phyloP scores from a whole-genome alignment of 1,284 basidiomycete species.

The Melampsora americana region DNA sequence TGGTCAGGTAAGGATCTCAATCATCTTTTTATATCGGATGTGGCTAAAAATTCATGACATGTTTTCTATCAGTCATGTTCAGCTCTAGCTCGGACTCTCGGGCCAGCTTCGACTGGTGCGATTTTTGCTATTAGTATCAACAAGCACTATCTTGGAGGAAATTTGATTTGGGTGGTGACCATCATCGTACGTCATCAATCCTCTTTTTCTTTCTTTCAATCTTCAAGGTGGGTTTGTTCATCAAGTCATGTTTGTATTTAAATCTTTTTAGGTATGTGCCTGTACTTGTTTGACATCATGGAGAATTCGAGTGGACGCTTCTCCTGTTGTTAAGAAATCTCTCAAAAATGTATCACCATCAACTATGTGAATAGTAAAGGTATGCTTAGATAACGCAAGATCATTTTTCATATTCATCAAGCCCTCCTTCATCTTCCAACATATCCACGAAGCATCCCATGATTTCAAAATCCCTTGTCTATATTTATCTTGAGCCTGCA shows the following conservation, averaged over 20 bases:
- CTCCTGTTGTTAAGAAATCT: not conserved
- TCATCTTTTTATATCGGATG: no score
- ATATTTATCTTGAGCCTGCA: no score
- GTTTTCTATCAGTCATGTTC: slow-evolving; percentile 17
- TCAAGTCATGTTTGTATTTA: not conserved
- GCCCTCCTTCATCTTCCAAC: no score
- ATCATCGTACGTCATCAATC: slow-evolving; percentile 8
- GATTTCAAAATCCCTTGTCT: no score
- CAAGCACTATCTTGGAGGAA: slow-evolving; percentile 17
- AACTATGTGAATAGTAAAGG: no score
- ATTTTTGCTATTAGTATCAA: slow-evolving; percentile 30
- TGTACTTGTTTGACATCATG: slow-evolving; percentile 8
- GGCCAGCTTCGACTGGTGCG: slow-evolving; percentile 18
- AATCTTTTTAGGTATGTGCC: not conserved
- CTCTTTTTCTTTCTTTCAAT: not conserved
- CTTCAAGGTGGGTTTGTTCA: not conserved
- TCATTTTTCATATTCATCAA: no score
- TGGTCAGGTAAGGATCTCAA: slow-evolving; percentile 17
- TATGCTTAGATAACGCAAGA: no score
- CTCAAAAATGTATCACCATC: no score
- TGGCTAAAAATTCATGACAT: not conserved
- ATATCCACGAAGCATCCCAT: no score
- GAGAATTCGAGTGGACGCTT: not conserved
- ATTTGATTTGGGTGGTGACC: slow-evolving; percentile 19
- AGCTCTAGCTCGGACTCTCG: slow-evolving; percentile 25